Evolutionary conservation across 2,329 filamentous ascomycete genomes (phyloP), one percentile per base, ranked within the genome.

Genomic region (Allantophomopsis lycopodina): DNA sequence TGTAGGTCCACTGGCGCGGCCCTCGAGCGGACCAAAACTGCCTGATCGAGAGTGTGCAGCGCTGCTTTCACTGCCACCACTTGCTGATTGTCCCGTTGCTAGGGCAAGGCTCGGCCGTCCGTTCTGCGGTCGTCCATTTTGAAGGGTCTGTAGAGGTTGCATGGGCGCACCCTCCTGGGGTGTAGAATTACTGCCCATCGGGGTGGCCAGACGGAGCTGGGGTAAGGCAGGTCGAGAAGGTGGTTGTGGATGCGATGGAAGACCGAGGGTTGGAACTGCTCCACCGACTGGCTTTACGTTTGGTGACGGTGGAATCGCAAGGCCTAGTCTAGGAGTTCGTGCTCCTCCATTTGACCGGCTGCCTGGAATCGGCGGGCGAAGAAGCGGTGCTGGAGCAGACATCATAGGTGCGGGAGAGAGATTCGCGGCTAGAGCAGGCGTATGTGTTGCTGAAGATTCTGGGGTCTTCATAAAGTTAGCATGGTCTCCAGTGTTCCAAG

Each of bases 221-320:
- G 87, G 87, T 20, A 83, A 75, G 17, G 76, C 65, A 17, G 84
- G 79, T 39, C 54, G 46, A 18, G 50, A 44, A 20, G 44, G 35
- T 14, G 21, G n/a, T 8, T 38, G 32, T 34, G n/a, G 32, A 34
- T 15, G 51, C 38, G 50, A 36, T 38, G 41, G 47, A 40, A 50
- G 44, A 17, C 44, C 50, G 35, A 39, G 36, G 13, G 18, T 21
- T n/a, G 51, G 44, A 18, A 49, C 54, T 14, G 60, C 62, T 52
- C 68, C 60, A 49, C 72, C 73, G 38, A 91, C 76, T 2, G 88
- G 78, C 59, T 88, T 85, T 45, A 70, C 80, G 61, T 77, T 89
- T 37, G 86, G 84, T 30, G 86, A 94, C 1, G 83, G 79, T 31
- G 89, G 89, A 42, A 96, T 96, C 35, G 88, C 84, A 41, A 96